A percentile compares a stretch with the other conserved stretches of the same genome.
These are phyloP conservation scores for Tardiomyces blankii DNA, from an alignment of 1,139 yeast genomes.

Conservation along the genomic window DNA sequence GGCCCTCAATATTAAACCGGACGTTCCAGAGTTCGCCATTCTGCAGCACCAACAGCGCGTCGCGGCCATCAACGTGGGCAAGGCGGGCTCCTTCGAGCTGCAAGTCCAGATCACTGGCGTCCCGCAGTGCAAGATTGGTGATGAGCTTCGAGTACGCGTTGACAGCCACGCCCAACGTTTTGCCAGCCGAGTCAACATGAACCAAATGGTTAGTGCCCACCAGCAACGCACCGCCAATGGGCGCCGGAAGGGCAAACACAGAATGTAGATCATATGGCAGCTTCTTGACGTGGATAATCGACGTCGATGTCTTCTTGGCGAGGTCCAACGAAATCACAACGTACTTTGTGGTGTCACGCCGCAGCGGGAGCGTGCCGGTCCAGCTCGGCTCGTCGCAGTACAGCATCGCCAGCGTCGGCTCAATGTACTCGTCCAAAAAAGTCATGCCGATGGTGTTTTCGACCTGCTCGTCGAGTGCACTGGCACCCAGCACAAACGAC, in stretches of 20 bases:
- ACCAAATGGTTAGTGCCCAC: conserved; percentile 70
- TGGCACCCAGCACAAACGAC: conserved; percentile 49
- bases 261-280: conserved; percentile 69
- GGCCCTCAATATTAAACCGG: conserved; percentile 40
- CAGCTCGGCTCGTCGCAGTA: conserved; percentile 53
- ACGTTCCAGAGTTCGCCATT: conserved; percentile 42
- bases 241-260: conserved; percentile 51
- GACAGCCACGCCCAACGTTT: conserved; percentile 53
- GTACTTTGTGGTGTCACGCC: conserved; percentile 54
- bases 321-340: conserved; percentile 55
- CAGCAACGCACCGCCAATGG: conserved; percentile 61
- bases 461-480: conserved; percentile 45
- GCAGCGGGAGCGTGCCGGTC: conserved; percentile 56
- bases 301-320: conserved; percentile 49
- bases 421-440: conserved; percentile 60
- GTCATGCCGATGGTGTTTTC: conserved; percentile 56
- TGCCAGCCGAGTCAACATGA: conserved; percentile 78
- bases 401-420: conserved; percentile 69
- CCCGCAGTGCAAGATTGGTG: conserved; percentile 41
- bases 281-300: conserved; percentile 50
- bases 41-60: conserved; percentile 42
- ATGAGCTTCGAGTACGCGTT: conserved; percentile 38
- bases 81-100: conserved; percentile 47
- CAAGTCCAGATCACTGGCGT: conserved; percentile 43
- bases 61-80: conserved; percentile 31